phyloP scores from a whole-genome alignment of 1,284 basidiomycete genomes.

The Apiotrichum sp. region DNA sequence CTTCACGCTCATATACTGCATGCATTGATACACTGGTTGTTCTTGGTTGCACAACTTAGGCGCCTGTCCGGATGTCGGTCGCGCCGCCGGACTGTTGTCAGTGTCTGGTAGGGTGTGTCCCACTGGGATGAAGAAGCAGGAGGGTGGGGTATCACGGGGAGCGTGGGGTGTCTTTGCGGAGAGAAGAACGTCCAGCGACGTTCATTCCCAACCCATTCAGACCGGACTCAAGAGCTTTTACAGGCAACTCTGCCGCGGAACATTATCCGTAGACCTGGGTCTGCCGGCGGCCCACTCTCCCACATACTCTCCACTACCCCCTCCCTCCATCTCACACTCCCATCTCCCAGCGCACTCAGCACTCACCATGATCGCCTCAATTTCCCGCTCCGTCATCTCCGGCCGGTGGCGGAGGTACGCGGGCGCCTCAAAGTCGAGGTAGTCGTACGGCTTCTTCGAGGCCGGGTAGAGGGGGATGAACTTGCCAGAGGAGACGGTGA shows the following conservation, averaged over 20 bases:
- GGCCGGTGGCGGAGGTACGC: conserved; percentile 60
- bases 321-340: too few relatives aligned
- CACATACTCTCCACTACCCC: not conserved
- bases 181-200: too few relatives aligned
- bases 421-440: conserved; percentile 68
- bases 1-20: not conserved
- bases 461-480: conserved; percentile 20
- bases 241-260: too few relatives aligned
- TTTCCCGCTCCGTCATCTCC: conserved; percentile 62
- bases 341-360: not conserved
- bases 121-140: not conserved
- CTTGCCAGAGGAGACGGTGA: conserved; percentile 21
- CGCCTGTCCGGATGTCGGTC: conserved; percentile 36
- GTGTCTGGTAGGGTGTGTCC: not conserved
- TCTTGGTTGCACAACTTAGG: conserved; percentile 8
- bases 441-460: conserved; percentile 47
- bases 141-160: not conserved
- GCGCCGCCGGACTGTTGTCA: conserved; percentile 64
- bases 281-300: not conserved
- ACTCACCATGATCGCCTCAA: conserved; percentile 71
- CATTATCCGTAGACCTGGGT: not conserved
- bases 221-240: too few relatives aligned
- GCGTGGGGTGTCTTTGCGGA: not conserved
- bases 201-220: too few relatives aligned
- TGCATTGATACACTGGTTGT: conserved; percentile 1